These are phyloP conservation scores for Fusarium metavorans DNA, from an alignment of 2,329 filamentous ascomycete genomes.

Conservation along the genomic window DNA sequence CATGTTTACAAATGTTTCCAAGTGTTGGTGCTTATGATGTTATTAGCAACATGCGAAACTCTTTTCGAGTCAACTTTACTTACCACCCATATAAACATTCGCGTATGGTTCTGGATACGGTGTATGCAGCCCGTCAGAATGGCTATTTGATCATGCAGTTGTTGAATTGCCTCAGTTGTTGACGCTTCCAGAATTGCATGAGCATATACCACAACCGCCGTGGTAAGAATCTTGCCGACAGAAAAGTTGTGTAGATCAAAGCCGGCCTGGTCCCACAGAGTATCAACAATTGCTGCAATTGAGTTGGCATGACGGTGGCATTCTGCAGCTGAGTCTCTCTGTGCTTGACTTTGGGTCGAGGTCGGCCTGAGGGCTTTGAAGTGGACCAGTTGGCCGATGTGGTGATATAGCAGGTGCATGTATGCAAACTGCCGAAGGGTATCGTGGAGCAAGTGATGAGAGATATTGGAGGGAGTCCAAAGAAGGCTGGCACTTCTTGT, in stretches of 20 bases:
- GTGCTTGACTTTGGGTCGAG: not conserved
- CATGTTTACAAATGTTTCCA: not conserved
- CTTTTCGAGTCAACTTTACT: not conserved
- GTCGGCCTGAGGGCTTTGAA: not conserved
- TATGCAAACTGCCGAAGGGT: not conserved
- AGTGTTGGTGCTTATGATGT: not conserved
- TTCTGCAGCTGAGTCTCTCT: not conserved
- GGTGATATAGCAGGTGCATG: not conserved
- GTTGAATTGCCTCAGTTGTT: not conserved
- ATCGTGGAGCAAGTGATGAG: not conserved
- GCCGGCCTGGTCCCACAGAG: not conserved
- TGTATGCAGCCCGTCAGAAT: not conserved
- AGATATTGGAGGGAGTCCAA: not conserved
- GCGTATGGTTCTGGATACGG: not conserved
- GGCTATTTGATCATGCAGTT: not conserved
- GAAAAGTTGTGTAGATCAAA: conserved; percentile 14
- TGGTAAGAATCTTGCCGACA: conserved; percentile 6
- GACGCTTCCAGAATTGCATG: not conserved
- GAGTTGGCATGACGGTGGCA: not conserved
- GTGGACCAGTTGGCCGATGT: not conserved
- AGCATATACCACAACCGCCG: not conserved
- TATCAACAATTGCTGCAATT: not conserved
- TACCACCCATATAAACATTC: conserved; percentile 1
- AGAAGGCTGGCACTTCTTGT: not conserved
- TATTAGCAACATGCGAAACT: not conserved